Percentiles rank a stretch among this genome's conserved stretches.
These are phyloP conservation scores for Aspergillus eucalypticola DNA, from an alignment of 2,329 filamentous ascomycete species.

Conservation along the genomic window DNA sequence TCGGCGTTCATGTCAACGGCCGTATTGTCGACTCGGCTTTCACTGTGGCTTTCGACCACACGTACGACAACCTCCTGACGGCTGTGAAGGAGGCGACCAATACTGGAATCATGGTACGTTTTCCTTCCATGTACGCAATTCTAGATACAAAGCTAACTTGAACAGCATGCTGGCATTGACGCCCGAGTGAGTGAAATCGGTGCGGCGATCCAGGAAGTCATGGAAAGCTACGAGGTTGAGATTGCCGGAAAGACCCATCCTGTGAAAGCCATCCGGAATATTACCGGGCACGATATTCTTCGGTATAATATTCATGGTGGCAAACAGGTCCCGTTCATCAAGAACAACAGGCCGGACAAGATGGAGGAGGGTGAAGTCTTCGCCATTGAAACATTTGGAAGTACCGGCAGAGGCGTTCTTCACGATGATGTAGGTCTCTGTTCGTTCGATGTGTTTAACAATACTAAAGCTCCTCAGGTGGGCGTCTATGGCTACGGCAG, in stretches of 20 bases:
- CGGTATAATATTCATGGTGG: slow-evolving; percentile 59
- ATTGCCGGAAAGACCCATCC: slow-evolving; percentile 55
- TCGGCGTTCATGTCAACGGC: slow-evolving; percentile 78
- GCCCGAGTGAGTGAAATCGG: slow-evolving; percentile 57
- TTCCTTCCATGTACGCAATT: not conserved
- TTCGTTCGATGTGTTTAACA: not conserved
- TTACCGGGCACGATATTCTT: slow-evolving; percentile 58
- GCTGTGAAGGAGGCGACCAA: slow-evolving; percentile 54
- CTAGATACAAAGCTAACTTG: slow-evolving; percentile 9
- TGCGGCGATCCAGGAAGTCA: slow-evolving; percentile 60
- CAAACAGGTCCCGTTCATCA: slow-evolving; percentile 58
- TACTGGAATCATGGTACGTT: slow-evolving; percentile 54
- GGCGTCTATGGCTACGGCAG: slow-evolving; percentile 57
- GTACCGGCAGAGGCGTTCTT: slow-evolving; percentile 53
- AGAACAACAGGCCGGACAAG: slow-evolving; percentile 50
- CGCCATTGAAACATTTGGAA: slow-evolving; percentile 61
- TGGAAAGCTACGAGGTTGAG: slow-evolving; percentile 63
- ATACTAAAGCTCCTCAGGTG: slow-evolving; percentile 32
- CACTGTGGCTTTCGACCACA: slow-evolving; percentile 72
- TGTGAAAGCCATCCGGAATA: slow-evolving; percentile 57
- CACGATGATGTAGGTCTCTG: slow-evolving; percentile 47
- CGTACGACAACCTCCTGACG: slow-evolving; percentile 71
- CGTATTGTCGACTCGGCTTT: slow-evolving; percentile 81
- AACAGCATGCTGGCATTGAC: slow-evolving; percentile 55
- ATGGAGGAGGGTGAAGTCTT: slow-evolving; percentile 63